Evolutionary conservation across 306 rosid genomes (phyloP), one percentile per base, ranked within the genome.

Genomic region (Purshia tridentata): DNA sequence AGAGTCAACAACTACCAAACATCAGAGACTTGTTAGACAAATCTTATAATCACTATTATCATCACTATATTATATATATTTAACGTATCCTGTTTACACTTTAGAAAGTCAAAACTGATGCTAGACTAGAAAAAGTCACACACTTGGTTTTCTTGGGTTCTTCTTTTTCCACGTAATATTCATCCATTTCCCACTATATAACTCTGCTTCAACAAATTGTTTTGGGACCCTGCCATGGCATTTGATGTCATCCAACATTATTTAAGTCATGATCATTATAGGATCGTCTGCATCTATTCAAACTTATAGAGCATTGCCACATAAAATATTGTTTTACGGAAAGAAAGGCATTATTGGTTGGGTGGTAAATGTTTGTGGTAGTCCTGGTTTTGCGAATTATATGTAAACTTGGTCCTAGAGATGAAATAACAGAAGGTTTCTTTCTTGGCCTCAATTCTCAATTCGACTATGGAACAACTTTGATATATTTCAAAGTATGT

Each of bases 1-100:
- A 5, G 49, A 8, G 75, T 72, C 67, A 72, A 57, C n/a, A 35
- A 57, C 45, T 72, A 57, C 75, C 67, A 10, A 57, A 15, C 46
- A 23, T 16, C 42, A 6, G 47, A 40, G 41, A 54, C 65, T 54
- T 14, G 0, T 54, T 14, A 0, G 11, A 54, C 3, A 4, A 70
- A 44, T 22, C 29, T 56, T 40, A 8, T 44, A 44, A 8, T 2
- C 35, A 29, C 35, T 2, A 29, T 2, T 70, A 23, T 29, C 20
- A 42, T 55, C 53, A 14, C 51, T 12, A 54, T 70, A 0, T 35
- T 16, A 14, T 67, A 37, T 8, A 5, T 42, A 35, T 45, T 72
- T 10, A 72, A 15, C 66, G 16, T 45, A n/a, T 45, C 67, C 3
- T 72, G 45, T 14, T 54, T 18, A 23, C 47, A 12, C 46, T 4